Percentiles rank a stretch among this genome's conserved stretches.
These are phyloP conservation scores for Teunomyces kruisii DNA, from an alignment of 805 yeast genomes.

Conservation along the genomic window DNA sequence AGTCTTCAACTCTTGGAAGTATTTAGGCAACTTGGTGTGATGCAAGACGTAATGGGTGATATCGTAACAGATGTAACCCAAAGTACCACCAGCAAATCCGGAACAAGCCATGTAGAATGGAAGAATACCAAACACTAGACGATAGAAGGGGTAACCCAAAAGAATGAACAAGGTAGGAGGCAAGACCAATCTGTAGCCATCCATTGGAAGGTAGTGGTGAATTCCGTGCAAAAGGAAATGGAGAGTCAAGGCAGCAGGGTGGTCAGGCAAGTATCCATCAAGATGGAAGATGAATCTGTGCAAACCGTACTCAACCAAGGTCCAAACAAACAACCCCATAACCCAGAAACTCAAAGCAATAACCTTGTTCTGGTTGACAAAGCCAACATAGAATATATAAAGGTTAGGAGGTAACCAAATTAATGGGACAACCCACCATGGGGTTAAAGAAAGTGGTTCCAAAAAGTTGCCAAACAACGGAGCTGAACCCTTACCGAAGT, in stretches of 20 bases:
- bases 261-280: slow-evolving; percentile 82
- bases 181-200: slow-evolving; percentile 85
- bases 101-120: slow-evolving; percentile 86
- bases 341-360: slow-evolving; percentile 59
- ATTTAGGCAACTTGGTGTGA: slow-evolving; percentile 78
- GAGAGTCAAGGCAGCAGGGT: slow-evolving; percentile 67
- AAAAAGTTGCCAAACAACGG: slow-evolving; percentile 92
- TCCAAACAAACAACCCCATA: slow-evolving; percentile 90
- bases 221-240: slow-evolving; percentile 95
- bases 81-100: slow-evolving; percentile 92
- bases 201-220: slow-evolving; percentile 98
- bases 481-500: slow-evolving; percentile 96
- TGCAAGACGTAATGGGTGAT: slow-evolving; percentile 92
- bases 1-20: slow-evolving; percentile 75
- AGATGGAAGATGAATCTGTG: slow-evolving; percentile 94
- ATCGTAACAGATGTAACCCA: slow-evolving; percentile 92
- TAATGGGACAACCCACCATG: slow-evolving; percentile 91
- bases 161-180: slow-evolving; percentile 85
- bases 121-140: slow-evolving; percentile 68
- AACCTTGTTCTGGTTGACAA: slow-evolving; percentile 44
- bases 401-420: slow-evolving; percentile 85
- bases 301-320: slow-evolving; percentile 80
- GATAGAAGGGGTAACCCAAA: slow-evolving; percentile 78
- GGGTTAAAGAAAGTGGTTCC: slow-evolving; percentile 87
- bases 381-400: slow-evolving; percentile 60